Percentiles rank a stretch among this genome's conserved stretches.
phyloP scores from a whole-genome alignment of 2,329 filamentous ascomycete species.

The Paraphoma sp. region DNA sequence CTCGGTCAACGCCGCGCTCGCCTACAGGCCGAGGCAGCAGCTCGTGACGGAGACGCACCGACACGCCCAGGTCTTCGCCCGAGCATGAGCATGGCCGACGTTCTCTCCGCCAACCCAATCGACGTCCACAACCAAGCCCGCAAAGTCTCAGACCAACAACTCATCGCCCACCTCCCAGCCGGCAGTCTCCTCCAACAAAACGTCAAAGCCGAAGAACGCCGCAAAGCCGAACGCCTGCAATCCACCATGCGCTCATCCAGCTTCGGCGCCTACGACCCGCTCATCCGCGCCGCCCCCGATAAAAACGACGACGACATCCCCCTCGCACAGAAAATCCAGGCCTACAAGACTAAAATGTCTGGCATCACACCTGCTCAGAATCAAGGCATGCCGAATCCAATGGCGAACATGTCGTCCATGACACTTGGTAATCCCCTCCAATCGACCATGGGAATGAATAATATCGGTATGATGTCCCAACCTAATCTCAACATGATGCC shows the following conservation, averaged over 20 bases:
- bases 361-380: conserved; percentile 15
- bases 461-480: conserved; percentile 21
- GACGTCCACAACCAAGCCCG: conserved; percentile 40
- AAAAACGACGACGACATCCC: conserved; percentile 37
- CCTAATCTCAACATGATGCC: conserved; percentile 9
- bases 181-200: conserved; percentile 52
- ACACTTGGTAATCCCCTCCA: background rate
- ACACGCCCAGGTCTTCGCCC: conserved; percentile 47
- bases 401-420: conserved; percentile 11
- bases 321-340: conserved; percentile 43
- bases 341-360: conserved; percentile 44
- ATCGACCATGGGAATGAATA: conserved; percentile 26
- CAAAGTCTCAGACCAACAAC: conserved; percentile 44
- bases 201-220: conserved; percentile 45
- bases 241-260: conserved; percentile 41
- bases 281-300: conserved; percentile 28
- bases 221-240: conserved; percentile 44
- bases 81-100: conserved; percentile 66
- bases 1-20: conserved; percentile 78
- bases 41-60: conserved; percentile 44
- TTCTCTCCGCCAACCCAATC: conserved; percentile 64
- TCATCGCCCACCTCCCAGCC: conserved; percentile 42
- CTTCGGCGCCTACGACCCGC: conserved; percentile 36
- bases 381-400: conserved; percentile 18
- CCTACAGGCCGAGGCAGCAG: conserved; percentile 73